Percentiles rank a stretch among this genome's conserved stretches.
These are phyloP conservation scores for Podospora sp. DNA, from an alignment of 495 filamentous ascomycete genomes.

Conservation along the genomic window DNA sequence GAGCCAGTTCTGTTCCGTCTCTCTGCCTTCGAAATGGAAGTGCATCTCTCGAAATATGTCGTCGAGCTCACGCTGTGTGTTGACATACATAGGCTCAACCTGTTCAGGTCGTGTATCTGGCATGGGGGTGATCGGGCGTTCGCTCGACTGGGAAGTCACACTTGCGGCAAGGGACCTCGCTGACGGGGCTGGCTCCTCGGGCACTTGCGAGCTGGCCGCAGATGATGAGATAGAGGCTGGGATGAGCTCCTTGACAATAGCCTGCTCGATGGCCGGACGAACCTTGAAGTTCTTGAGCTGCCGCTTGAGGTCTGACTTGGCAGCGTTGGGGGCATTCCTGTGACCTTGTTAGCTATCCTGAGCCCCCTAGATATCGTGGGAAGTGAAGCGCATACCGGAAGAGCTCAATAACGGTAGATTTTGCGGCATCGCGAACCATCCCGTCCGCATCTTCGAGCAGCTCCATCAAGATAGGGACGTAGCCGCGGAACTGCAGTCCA, in stretches of 20 bases:
- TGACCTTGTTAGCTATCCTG: conserved; percentile 20
- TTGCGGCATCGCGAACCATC: conserved; percentile 80
- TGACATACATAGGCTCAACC: conserved; percentile 78
- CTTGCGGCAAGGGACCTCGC: conserved; percentile 48
- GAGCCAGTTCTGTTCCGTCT: conserved; percentile 89
- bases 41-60: conserved; percentile 81
- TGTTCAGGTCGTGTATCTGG: conserved; percentile 63
- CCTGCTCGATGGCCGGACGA: conserved; percentile 76
- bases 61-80: conserved; percentile 79
- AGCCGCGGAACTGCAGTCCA: conserved; percentile 74
- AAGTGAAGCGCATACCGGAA: conserved; percentile 62
- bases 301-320: conserved; percentile 84
- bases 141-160: conserved; percentile 50
- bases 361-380: background rate
- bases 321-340: conserved; percentile 75
- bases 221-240: conserved; percentile 47
- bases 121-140: conserved; percentile 55
- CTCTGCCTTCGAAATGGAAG: conserved; percentile 80
- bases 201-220: conserved; percentile 46
- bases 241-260: conserved; percentile 73
- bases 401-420: conserved; percentile 77
- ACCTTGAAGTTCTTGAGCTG: conserved; percentile 79
- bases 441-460: conserved; percentile 88
- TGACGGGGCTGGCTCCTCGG: conserved; percentile 43
- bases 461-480: conserved; percentile 80